Base-by-base conservation (phyloP, 176 grass and related monocot genomes). In the Melocanna baccifera region DNA sequence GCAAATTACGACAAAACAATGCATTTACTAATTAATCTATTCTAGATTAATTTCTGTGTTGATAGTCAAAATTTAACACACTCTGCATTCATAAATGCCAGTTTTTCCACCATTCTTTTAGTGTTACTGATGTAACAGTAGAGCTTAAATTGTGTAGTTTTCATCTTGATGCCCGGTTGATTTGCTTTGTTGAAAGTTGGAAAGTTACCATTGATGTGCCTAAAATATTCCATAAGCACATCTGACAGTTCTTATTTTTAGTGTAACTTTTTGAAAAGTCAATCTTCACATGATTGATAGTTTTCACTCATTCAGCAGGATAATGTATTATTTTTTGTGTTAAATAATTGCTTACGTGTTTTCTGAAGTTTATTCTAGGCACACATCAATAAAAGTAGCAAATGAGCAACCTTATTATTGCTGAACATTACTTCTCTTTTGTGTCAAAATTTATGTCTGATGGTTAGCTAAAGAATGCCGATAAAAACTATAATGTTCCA, bases 271-370 rank as follows among this genome's bases (percentile, higher is more conserved):
- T 57, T 41, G 10, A 76, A 5, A 56, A 81, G 7, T 37, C 12
- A 41, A 8, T 28, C 13, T 9, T n/a, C 12, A 11, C 9, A 45
- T 4, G n/a, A 74, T 74, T 2, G 30, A 74, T 67, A 34, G 23
- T 87, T 53, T 74, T n/a, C 23, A 63, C n/a, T 64, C 28, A 65
- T 73, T 73, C 15, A 80, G 46, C 3, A 46, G 66, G 46, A 14
- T 45, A 34, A 5, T 37, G 50, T 70, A 46, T 61, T 36, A 9
- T 2, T 41, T 47, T 13, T 25, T 85, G 34, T 45, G 9, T 67
- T 41, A 29, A 40, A 8, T 42, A 79, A 63, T 20, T 82, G 37
- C 10, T 8, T 67, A 8, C 4, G 50, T 42, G n/a, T 53, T 75
- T 75, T 13, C 15, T 13, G 22, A 65, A 65, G 42, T 42, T 52